These are phyloP conservation scores for Hanseniaspora guilliermondii DNA, from an alignment of 805 yeast genomes.

Conservation along the genomic window DNA sequence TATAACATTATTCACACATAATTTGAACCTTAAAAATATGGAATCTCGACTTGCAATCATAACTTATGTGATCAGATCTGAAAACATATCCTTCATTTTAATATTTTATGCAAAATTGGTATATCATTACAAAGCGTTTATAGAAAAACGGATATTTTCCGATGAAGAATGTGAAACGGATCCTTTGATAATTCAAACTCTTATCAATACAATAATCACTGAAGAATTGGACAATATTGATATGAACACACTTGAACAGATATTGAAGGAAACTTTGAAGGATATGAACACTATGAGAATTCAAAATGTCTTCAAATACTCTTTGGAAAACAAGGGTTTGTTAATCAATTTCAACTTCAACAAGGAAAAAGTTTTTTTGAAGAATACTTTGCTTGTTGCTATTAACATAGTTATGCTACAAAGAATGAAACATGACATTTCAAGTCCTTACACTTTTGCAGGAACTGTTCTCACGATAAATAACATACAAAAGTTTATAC, in stretches of 20 bases:
- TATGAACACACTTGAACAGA: neutral
- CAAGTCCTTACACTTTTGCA: neutral
- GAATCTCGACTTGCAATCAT: neutral
- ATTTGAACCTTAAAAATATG: slow-evolving; percentile 25
- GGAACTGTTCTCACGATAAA: slow-evolving; percentile 1
- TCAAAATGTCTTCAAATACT: slow-evolving; percentile 1
- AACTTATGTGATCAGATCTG: neutral
- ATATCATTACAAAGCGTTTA: slow-evolving; percentile 32
- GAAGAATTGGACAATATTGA: neutral
- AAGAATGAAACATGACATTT: neutral
- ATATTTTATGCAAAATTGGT: slow-evolving; percentile 52
- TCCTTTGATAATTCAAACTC: slow-evolving; percentile 15
- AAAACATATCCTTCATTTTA: slow-evolving; percentile 32
- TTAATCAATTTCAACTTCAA: slow-evolving; percentile 3
- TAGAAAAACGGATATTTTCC: slow-evolving; percentile 26
- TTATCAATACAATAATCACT: neutral
- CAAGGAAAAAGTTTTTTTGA: neutral
- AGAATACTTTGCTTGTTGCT: neutral
- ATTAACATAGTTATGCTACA: neutral
- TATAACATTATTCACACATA: slow-evolving; percentile 70
- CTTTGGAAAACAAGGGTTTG: slow-evolving; percentile 2
- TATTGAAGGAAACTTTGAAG: neutral
- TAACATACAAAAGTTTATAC: neutral
- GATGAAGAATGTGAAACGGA: slow-evolving; percentile 24
- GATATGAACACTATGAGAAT: neutral